These are phyloP conservation scores for Dryadomyces quercus-mongolicae DNA, from an alignment of 2,329 filamentous ascomycete genomes.

Conservation along the genomic window DNA sequence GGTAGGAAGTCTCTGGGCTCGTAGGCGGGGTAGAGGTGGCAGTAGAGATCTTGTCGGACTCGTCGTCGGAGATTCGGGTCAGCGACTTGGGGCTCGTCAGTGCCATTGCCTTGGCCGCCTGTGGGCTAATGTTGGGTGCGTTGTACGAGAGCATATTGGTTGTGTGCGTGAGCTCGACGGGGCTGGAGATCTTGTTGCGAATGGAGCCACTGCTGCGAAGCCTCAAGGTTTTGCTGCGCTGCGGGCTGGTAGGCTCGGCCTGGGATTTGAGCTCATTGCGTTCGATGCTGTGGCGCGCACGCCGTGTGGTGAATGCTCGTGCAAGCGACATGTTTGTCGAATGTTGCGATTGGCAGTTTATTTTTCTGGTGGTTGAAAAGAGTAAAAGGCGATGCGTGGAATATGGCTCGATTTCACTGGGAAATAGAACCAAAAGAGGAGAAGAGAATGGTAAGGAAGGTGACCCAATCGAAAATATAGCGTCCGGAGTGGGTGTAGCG, in stretches of 20 bases:
- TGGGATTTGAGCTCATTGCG: slow-evolving; percentile 24
- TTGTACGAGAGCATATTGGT: slow-evolving; percentile 96
- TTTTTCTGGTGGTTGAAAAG: no score
- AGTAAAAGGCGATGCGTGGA: background rate
- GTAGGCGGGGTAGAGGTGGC: slow-evolving; percentile 48
- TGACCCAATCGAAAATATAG: background rate
- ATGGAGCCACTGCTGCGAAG: slow-evolving; percentile 28
- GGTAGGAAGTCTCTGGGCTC: slow-evolving; percentile 50
- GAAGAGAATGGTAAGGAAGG: background rate
- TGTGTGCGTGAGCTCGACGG: slow-evolving; percentile 78
- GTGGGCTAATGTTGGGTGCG: slow-evolving; percentile 63
- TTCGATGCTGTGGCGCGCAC: slow-evolving; percentile 43
- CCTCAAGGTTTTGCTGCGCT: slow-evolving; percentile 40
- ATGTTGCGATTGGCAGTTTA: no score
- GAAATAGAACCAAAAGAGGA: background rate
- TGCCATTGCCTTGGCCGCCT: slow-evolving; percentile 22
- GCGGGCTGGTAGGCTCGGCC: slow-evolving; percentile 13
- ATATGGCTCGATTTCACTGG: background rate
- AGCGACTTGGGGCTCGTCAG: slow-evolving; percentile 40
- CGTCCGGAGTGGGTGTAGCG: background rate
- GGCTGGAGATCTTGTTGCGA: slow-evolving; percentile 71
- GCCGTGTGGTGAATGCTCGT: slow-evolving; percentile 60
- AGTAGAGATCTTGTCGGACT: slow-evolving; percentile 55
- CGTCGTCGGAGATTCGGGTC: slow-evolving; percentile 52
- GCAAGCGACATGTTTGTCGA: slow-evolving; percentile 32